Conservation (phyloP, 345 rosid species). For the Populus pruinosa region DNA sequence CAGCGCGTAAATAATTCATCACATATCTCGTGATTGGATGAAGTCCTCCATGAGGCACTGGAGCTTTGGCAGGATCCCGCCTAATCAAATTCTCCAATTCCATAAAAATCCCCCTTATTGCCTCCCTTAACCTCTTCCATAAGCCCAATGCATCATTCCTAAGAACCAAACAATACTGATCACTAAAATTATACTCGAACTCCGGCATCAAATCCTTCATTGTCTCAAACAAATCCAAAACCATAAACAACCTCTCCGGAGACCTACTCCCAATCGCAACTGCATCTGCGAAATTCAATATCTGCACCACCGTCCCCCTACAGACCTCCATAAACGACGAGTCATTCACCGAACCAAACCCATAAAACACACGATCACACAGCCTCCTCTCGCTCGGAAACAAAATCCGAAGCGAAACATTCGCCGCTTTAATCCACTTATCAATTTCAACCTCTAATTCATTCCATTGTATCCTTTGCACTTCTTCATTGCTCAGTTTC, state of each 20-base stretch:
- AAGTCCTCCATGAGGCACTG: slow-evolving; percentile 78
- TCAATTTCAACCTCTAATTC: slow-evolving; percentile 81
- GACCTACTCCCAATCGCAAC: slow-evolving; percentile 71
- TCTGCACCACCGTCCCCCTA: slow-evolving; percentile 68
- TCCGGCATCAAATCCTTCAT: slow-evolving; percentile 80
- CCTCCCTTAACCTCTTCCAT: slow-evolving; percentile 78
- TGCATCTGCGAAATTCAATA: slow-evolving; percentile 71
- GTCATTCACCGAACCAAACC: slow-evolving; percentile 64
- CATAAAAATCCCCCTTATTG: slow-evolving; percentile 81
- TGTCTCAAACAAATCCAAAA: slow-evolving; percentile 78
- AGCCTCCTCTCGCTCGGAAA: slow-evolving; percentile 94
- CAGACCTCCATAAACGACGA: slow-evolving; percentile 92
- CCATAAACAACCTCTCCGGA: slow-evolving; percentile 83
- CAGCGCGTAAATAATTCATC: slow-evolving; percentile 83
- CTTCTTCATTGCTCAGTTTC: slow-evolving; percentile 75
- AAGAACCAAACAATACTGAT: slow-evolving; percentile 65
- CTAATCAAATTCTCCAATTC: slow-evolving; percentile 85
- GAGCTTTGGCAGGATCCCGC: slow-evolving; percentile 78
- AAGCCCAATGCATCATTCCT: slow-evolving; percentile 67
- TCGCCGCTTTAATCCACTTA: slow-evolving; percentile 79
- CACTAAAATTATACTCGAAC: slow-evolving; percentile 61
- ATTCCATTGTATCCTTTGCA: slow-evolving; percentile 70
- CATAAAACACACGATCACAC: slow-evolving; percentile 78
- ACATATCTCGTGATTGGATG: slow-evolving; percentile 92
- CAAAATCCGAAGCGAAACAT: slow-evolving; percentile 66